These are phyloP conservation scores for Vachellia pachyceras DNA, from an alignment of 306 rosid species.

Conservation along the genomic window DNA sequence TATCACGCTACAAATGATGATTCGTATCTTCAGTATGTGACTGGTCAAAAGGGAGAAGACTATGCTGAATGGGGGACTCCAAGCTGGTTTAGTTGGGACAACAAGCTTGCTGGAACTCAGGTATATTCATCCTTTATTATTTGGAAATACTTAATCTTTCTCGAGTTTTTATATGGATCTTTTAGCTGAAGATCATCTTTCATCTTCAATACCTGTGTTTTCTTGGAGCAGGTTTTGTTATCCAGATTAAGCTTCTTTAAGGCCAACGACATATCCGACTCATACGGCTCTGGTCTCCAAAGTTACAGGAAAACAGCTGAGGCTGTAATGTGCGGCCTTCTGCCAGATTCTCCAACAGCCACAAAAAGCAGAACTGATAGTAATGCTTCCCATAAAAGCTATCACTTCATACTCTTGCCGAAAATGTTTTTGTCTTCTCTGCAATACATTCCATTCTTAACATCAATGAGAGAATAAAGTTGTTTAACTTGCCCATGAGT, in stretches of 20 bases:
- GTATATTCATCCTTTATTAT: constrained; percentile 38
- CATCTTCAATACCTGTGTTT: constrained; percentile 17
- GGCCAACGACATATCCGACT: constrained; percentile 50
- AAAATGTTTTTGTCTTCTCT: not conserved
- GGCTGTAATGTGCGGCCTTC: constrained; percentile 92
- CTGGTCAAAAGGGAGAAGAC: constrained; percentile 63
- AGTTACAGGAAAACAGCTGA: constrained; percentile 76
- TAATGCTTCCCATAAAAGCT: constrained; percentile 51
- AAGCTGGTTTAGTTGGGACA: constrained; percentile 99
- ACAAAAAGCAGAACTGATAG: constrained; percentile 77
- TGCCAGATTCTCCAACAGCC: constrained; percentile 89
- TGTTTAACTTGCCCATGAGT: constrained; percentile 10
- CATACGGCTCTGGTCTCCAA: constrained; percentile 53
- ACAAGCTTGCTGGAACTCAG: constrained; percentile 95
- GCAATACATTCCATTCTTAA: constrained; percentile 22
- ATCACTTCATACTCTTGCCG: constrained; percentile 1
- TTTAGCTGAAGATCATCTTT: not conserved
- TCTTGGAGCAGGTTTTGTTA: constrained; percentile 77
- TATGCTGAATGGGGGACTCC: constrained; percentile 82
- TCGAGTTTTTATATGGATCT: constrained; percentile 22
- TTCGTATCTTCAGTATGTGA: constrained; percentile 69
- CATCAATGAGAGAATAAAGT: constrained; percentile 7
- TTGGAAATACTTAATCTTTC: constrained; percentile 6
- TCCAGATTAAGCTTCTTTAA: constrained; percentile 85
- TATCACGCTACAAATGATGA: constrained; percentile 85